Conservation (phyloP, 2,329 filamentous ascomycete species). For the Fusarium sp. region DNA sequence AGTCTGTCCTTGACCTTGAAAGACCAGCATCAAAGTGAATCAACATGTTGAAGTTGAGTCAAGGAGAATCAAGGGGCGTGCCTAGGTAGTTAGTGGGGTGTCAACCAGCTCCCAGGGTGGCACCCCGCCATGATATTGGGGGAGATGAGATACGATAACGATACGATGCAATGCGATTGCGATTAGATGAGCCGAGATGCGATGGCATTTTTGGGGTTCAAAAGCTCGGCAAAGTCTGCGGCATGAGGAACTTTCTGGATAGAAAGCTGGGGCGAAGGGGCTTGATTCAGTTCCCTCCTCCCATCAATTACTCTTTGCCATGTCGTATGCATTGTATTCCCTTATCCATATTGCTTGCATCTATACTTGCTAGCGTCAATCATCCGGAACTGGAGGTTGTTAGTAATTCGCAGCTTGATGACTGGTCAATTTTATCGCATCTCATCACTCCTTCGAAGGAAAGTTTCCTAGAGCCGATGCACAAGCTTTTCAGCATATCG, state of each 20-base stretch:
- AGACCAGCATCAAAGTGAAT: constrained; percentile 1
- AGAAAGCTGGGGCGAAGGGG: background rate
- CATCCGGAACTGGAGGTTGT: constrained; percentile 13
- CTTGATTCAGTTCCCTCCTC: background rate
- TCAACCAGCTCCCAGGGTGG: constrained; percentile 20
- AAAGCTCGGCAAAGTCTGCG: background rate
- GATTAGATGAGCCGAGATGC: constrained; percentile 28
- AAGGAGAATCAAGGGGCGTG: constrained; percentile 15
- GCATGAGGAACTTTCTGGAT: background rate
- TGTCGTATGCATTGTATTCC: background rate
- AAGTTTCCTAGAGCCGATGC: constrained; percentile 2
- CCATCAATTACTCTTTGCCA: background rate
- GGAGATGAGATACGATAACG: constrained; percentile 40
- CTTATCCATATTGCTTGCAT: background rate
- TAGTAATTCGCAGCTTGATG: constrained; percentile 23
- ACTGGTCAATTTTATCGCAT: constrained; percentile 5
- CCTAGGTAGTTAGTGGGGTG: constrained; percentile 15
- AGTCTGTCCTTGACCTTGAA: background rate
- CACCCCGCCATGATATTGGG: constrained; percentile 27
- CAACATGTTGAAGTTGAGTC: background rate
- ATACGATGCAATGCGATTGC: constrained; percentile 40
- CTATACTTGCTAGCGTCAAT: background rate
- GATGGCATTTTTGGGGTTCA: background rate
- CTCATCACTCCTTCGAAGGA: constrained; percentile 2
- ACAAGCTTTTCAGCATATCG: constrained; percentile 32